phyloP scores from a whole-genome alignment of 169 alveolate species.

The Plasmodium yoelii region DNA sequence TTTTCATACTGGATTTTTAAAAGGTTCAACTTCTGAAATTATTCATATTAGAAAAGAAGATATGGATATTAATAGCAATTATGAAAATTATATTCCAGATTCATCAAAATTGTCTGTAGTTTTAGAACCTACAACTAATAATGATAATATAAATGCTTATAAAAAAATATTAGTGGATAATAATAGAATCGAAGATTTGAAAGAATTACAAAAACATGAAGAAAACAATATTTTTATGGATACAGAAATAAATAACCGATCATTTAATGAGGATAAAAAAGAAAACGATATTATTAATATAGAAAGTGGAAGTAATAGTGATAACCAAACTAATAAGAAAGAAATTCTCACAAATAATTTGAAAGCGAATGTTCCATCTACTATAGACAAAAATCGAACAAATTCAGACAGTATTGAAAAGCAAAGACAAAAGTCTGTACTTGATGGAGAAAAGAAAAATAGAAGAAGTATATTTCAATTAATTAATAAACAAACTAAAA shows the following conservation, averaged over 20 bases:
- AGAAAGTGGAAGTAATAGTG: no score
- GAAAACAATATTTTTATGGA: constrained; percentile 20
- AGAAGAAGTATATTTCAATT: not conserved
- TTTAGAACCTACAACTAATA: constrained; percentile 35
- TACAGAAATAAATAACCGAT: no score
- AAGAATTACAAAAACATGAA: constrained; percentile 36
- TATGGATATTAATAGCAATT: constrained; percentile 73
- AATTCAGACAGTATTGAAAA: not conserved
- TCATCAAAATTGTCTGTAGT: constrained; percentile 56
- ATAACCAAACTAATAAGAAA: no score
- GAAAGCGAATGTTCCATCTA: no score
- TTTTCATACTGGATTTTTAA: constrained; percentile 83
- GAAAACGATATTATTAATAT: no score
- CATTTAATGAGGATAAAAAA: no score
- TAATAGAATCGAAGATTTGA: constrained; percentile 67
- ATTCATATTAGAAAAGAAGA: constrained; percentile 71
- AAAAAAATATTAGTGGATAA: constrained; percentile 38
- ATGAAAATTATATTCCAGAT: constrained; percentile 69
- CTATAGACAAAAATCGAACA: no score
- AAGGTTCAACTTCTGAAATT: constrained; percentile 43
- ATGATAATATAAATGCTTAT: constrained; percentile 39
- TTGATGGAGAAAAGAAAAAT: not conserved
- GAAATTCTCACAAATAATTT: no score
- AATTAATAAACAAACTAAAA: not conserved
- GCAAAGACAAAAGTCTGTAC: not conserved